Conservation (phyloP, 164 flowering plant genomes). For the Liriodendron chinense region DNA sequence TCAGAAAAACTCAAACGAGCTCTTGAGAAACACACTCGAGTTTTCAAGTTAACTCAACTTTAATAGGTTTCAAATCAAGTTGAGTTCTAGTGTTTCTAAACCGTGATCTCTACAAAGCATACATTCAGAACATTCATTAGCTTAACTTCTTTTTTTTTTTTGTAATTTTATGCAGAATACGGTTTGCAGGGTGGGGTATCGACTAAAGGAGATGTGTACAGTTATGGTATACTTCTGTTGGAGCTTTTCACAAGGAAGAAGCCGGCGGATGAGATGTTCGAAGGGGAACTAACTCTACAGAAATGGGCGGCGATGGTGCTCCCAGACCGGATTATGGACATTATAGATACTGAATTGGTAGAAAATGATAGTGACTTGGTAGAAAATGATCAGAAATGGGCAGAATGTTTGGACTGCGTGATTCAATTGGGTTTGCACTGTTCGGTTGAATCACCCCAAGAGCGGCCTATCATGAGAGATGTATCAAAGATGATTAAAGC, state of each 20-base stretch:
- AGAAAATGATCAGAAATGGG: background rate
- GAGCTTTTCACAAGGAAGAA: conserved; percentile 5
- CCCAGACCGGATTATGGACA: background rate
- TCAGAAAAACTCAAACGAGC: too few relatives aligned
- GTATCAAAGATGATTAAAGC: background rate
- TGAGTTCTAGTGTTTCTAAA: too few relatives aligned
- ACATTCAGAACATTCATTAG: background rate
- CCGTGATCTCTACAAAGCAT: background rate
- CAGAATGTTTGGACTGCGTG: background rate
- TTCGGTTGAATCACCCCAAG: background rate
- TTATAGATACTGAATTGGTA: background rate
- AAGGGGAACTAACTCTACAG: background rate
- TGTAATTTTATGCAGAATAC: background rate
- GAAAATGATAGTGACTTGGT: background rate
- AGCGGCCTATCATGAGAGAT: background rate
- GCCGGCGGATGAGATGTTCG: conserved; percentile 5
- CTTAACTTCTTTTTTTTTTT: background rate
- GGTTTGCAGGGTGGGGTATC: conserved; percentile 3
- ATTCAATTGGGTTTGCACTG: background rate
- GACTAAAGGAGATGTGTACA: conserved; percentile 9
- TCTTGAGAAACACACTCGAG: too few relatives aligned
- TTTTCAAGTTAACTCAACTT: too few relatives aligned
- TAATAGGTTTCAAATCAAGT: too few relatives aligned
- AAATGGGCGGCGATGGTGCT: background rate
- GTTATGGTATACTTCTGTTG: conserved; percentile 11